Conservation (phyloP, 2,329 filamentous ascomycete species). For the Ilyonectria robusta region DNA sequence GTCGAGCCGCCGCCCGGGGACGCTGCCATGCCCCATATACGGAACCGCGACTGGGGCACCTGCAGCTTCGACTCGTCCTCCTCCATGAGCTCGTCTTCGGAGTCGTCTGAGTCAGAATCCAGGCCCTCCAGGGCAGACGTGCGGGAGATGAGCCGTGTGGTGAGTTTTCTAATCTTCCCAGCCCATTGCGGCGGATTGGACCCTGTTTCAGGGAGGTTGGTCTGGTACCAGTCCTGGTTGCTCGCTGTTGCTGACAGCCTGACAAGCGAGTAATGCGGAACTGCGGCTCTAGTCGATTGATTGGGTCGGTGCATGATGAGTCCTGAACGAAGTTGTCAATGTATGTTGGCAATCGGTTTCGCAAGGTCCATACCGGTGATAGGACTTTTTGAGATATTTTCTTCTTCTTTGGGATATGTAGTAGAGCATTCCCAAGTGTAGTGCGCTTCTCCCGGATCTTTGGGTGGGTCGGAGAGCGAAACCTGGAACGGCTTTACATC, state of each 20-base stretch:
- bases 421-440: slow-evolving; percentile 61
- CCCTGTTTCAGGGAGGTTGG: slow-evolving; percentile 56
- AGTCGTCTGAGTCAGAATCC: slow-evolving; percentile 52
- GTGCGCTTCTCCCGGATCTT: slow-evolving; percentile 52
- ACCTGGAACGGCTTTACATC: slow-evolving; percentile 66
- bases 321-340: slow-evolving; percentile 51
- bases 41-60: slow-evolving; percentile 64
- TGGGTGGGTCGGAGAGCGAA: slow-evolving; percentile 51
- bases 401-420: slow-evolving; percentile 56
- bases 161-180: slow-evolving; percentile 60
- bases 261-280: slow-evolving; percentile 66
- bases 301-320: slow-evolving; percentile 60
- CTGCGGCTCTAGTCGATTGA: slow-evolving; percentile 40
- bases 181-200: slow-evolving; percentile 61
- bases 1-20: slow-evolving; percentile 67
- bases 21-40: slow-evolving; percentile 67
- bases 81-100: slow-evolving; percentile 49
- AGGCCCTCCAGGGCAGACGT: slow-evolving; percentile 59
- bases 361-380: slow-evolving; percentile 33
- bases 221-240: slow-evolving; percentile 68
- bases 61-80: slow-evolving; percentile 56
- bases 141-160: slow-evolving; percentile 60
- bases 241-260: slow-evolving; percentile 66
- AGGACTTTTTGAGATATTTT: slow-evolving; percentile 52
- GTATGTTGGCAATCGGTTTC: background rate